Percentiles rank a stretch among this genome's conserved stretches.
Evolutionary conservation across 352 stramenopile genomes (phyloP).

Genomic region (Phytopythium kandeliae): DNA sequence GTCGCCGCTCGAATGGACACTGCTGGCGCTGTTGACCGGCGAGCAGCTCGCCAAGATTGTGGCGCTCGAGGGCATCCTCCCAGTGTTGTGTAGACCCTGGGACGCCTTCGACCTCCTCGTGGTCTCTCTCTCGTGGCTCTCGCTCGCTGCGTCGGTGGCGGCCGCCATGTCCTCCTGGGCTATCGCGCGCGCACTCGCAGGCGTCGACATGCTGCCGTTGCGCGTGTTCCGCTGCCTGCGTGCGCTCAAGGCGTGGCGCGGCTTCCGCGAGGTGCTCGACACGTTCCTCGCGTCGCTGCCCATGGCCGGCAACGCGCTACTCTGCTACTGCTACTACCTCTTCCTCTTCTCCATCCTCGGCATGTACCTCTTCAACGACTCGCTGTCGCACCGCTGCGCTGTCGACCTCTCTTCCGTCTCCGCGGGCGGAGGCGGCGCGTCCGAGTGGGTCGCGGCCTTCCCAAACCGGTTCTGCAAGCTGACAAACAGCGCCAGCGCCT

Average conservation of each 20-base stretch:
- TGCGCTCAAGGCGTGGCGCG: constrained; percentile 69
- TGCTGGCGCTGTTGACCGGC: constrained; percentile 60
- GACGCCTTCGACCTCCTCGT: constrained; percentile 62
- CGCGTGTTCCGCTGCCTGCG: constrained; percentile 66
- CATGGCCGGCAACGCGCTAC: constrained; percentile 64
- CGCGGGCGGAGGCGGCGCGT: constrained; percentile 7
- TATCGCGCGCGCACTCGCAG: constrained; percentile 24
- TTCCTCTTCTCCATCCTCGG: constrained; percentile 82
- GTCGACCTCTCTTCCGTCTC: constrained; percentile 15
- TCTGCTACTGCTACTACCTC: constrained; percentile 84
- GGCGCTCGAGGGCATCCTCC: constrained; percentile 53
- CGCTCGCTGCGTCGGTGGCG: constrained; percentile 21
- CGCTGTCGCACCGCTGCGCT: constrained; percentile 67
- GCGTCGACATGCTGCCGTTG: constrained; percentile 69
- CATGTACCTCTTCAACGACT: constrained; percentile 86
- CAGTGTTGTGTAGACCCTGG: constrained; percentile 59
- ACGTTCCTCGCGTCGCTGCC: constrained; percentile 67
- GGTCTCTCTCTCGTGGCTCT: constrained; percentile 59
- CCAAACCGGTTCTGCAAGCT: constrained; percentile 53
- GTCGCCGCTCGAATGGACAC: constrained; percentile 46
- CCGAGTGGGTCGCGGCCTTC: constrained; percentile 42
- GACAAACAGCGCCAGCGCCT: not conserved
- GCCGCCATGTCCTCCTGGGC: constrained; percentile 7
- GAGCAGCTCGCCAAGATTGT: constrained; percentile 65
- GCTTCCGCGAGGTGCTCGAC: constrained; percentile 74